phyloP scores from a whole-genome alignment of 306 rosid species.

The Gastrolobium villosum region DNA sequence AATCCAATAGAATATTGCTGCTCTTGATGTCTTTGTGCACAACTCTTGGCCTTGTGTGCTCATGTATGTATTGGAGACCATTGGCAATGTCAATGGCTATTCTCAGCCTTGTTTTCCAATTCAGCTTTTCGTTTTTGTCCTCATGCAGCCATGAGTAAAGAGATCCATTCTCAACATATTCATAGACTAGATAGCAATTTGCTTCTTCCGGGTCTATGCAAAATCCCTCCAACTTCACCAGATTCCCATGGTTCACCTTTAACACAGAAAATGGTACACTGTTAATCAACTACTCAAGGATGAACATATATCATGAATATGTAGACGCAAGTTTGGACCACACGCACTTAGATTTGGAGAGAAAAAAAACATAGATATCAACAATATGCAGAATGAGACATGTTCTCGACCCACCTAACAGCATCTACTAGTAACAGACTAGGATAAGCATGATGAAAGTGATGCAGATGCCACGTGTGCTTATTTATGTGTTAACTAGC shows the following conservation, averaged over 20 bases:
- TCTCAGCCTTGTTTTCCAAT: conserved; percentile 76
- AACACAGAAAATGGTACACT: conserved; percentile 27
- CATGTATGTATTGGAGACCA: conserved; percentile 92
- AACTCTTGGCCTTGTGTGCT: conserved; percentile 93
- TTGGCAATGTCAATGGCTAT: conserved; percentile 87
- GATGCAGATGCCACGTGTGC: too few relatives aligned
- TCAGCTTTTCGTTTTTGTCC: conserved; percentile 51
- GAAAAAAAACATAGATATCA: too few relatives aligned
- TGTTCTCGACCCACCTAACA: too few relatives aligned
- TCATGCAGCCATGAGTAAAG: conserved; percentile 80
- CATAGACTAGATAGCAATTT: conserved; percentile 84
- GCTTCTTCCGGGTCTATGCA: conserved; percentile 81
- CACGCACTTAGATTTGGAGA: not conserved
- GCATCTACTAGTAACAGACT: too few relatives aligned
- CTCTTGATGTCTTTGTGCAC: conserved; percentile 97
- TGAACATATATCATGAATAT: not conserved
- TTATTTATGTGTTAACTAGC: too few relatives aligned
- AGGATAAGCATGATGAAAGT: too few relatives aligned
- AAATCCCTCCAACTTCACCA: conserved; percentile 95
- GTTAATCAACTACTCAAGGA: conserved; percentile 1
- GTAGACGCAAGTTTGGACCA: not conserved
- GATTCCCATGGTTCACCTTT: conserved; percentile 96
- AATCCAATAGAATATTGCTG: conserved; percentile 88
- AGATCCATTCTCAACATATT: conserved; percentile 87
- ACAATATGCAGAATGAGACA: too few relatives aligned